phyloP scores from a whole-genome alignment of 208 protist species.

The Trypanosoma vivax region DNA sequence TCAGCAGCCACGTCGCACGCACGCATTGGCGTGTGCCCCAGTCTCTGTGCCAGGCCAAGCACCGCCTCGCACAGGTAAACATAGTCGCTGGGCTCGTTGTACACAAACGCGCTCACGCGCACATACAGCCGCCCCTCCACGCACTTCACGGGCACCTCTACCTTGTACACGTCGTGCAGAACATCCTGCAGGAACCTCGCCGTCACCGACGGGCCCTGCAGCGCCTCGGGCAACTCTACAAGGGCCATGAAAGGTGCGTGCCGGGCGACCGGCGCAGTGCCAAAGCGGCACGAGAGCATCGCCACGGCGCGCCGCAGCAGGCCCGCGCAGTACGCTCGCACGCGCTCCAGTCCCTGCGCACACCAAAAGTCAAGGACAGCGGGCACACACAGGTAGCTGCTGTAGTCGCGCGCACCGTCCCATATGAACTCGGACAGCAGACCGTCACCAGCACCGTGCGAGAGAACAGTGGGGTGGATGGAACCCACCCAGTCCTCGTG shows the following conservation, averaged over 20 bases:
- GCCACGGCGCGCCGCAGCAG: conserved; percentile 42
- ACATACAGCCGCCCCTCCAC: conserved; percentile 75
- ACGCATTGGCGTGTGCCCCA: neutral
- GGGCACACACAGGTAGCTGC: conserved; percentile 72
- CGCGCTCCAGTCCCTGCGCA: conserved; percentile 40
- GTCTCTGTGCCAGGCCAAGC: conserved; percentile 37
- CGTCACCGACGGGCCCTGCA: conserved; percentile 59
- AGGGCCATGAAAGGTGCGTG: conserved; percentile 81
- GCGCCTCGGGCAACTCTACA: conserved; percentile 68
- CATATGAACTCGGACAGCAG: conserved; percentile 89
- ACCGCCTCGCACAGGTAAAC: conserved; percentile 72
- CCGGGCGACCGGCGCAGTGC: conserved; percentile 57
- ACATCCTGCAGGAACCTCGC: conserved; percentile 74
- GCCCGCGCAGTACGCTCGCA: conserved; percentile 44
- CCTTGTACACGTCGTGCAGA: conserved; percentile 60
- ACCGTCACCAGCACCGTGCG: conserved; percentile 81
- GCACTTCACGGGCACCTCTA: conserved; percentile 87
- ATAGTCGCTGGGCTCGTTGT: conserved; percentile 85
- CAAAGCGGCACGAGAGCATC: conserved; percentile 68
- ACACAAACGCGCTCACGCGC: conserved; percentile 84
- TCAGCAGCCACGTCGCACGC: too few relatives aligned
- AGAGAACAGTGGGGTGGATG: conserved; percentile 69
- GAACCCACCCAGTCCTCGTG: conserved; percentile 25
- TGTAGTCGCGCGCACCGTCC: conserved; percentile 86
- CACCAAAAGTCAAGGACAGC: conserved; percentile 76